Conservation (phyloP, 495 filamentous ascomycete genomes). For the Platismatia glauca region DNA sequence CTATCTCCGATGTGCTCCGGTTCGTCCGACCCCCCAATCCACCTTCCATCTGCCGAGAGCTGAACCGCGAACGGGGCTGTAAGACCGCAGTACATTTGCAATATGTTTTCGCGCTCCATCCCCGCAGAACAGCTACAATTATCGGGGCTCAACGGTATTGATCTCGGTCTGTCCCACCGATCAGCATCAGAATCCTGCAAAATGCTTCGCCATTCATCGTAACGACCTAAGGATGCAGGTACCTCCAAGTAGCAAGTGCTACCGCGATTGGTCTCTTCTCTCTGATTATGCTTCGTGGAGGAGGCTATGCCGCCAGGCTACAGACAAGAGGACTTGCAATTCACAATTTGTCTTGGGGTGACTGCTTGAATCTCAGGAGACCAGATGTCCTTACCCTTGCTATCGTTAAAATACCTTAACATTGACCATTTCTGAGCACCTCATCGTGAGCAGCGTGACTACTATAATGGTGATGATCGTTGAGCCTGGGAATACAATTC, state of each 20-base stretch:
- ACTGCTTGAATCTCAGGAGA: too few species aligned
- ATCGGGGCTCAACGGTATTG: neutral
- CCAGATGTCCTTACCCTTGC: too few species aligned
- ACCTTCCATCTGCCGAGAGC: neutral
- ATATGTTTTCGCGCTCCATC: neutral
- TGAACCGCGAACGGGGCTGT: neutral
- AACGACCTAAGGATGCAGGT: neutral
- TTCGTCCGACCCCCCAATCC: too few species aligned
- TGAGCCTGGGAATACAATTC: neutral
- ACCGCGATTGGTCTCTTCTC: neutral
- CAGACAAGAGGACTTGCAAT: neutral
- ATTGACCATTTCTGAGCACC: too few species aligned
- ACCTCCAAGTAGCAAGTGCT: neutral
- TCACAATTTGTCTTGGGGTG: neutral
- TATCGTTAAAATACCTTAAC: too few species aligned
- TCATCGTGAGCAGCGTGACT: too few species aligned
- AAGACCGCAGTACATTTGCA: neutral
- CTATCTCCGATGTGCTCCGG: too few species aligned
- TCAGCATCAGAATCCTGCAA: neutral
- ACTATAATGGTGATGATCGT: neutral
- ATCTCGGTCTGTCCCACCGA: neutral
- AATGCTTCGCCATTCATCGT: neutral
- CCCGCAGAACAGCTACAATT: neutral
- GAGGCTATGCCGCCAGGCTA: neutral
- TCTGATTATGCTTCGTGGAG: neutral